Percentiles rank a stretch among this genome's conserved stretches.
Conservation (phyloP, 306 rosid genomes). For the Castanospermum australe region DNA sequence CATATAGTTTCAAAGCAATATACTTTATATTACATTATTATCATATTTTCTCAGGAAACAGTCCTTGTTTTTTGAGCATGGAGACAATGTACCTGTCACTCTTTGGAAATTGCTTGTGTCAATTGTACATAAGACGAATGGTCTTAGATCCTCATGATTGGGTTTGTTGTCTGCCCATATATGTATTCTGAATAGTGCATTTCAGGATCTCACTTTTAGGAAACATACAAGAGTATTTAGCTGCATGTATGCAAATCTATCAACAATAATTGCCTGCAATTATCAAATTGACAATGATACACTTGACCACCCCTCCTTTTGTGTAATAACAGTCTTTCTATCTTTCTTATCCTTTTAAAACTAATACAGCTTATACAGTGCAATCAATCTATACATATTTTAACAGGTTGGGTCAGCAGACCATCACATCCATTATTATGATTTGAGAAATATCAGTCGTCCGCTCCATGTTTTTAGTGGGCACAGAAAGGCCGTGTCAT, state of each 20-base stretch:
- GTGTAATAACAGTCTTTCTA: not conserved
- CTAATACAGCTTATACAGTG: conserved; percentile 7
- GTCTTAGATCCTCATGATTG: not conserved
- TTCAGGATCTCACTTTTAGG: conserved; percentile 1
- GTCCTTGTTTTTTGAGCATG: conserved; percentile 3
- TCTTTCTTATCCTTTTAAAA: not conserved
- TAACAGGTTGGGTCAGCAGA: conserved; percentile 96
- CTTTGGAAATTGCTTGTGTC: not conserved
- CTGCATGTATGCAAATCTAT: conserved; percentile 9
- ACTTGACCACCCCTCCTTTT: not conserved
- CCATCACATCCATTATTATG: conserved; percentile 95
- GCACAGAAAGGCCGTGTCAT: conserved; percentile 90
- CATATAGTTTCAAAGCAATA: conserved; percentile 18
- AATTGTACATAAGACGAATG: not conserved
- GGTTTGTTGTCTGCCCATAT: not conserved
- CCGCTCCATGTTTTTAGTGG: conserved; percentile 91
- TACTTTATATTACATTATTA: not conserved
- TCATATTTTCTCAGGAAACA: not conserved
- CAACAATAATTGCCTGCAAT: not conserved
- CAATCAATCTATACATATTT: not conserved
- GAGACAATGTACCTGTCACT: not conserved
- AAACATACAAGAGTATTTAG: not conserved
- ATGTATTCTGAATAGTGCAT: not conserved
- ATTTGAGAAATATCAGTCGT: conserved; percentile 75
- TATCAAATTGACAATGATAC: not conserved